Conservation (phyloP, 495 filamentous ascomycete genomes). For the Immersiella caudata region DNA sequence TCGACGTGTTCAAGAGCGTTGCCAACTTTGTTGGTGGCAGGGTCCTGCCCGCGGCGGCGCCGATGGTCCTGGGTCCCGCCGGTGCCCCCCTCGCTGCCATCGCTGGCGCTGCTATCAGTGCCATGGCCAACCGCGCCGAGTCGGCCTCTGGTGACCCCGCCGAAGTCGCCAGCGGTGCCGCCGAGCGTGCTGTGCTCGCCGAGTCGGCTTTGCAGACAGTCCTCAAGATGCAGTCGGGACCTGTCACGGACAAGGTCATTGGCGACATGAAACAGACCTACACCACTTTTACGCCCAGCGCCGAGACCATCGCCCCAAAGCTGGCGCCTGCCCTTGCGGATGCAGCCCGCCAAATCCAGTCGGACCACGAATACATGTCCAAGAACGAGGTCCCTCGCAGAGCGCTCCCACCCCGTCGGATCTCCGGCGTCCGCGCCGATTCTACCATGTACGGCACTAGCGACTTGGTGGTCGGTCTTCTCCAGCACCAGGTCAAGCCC, state of each 20-base stretch:
- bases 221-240: constrained; percentile 20
- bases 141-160: constrained; percentile 14
- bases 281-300: constrained; percentile 13
- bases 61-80: constrained; percentile 31
- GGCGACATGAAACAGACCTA: constrained; percentile 21
- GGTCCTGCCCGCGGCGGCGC: constrained; percentile 14
- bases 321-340: constrained; percentile 23
- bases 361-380: background rate
- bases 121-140: constrained; percentile 29
- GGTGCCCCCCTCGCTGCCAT: constrained; percentile 31
- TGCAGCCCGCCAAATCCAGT: constrained; percentile 28
- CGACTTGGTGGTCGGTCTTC: constrained; percentile 8
- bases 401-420: background rate
- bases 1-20: constrained; percentile 31
- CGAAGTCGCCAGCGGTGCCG: background rate
- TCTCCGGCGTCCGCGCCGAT: background rate
- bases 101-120: constrained; percentile 28
- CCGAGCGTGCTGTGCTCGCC: constrained; percentile 29
- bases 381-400: background rate
- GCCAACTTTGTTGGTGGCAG: constrained; percentile 11
- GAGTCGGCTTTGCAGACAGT: constrained; percentile 32
- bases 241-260: constrained; percentile 18
- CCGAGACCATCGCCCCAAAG: constrained; percentile 21
- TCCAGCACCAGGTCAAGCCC: constrained; percentile 6
- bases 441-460: background rate